A percentile compares a stretch with the other conserved stretches of the same genome.
phyloP scores from a whole-genome alignment of 2,329 filamentous ascomycete species.

The Paramyrothecium sp. region DNA sequence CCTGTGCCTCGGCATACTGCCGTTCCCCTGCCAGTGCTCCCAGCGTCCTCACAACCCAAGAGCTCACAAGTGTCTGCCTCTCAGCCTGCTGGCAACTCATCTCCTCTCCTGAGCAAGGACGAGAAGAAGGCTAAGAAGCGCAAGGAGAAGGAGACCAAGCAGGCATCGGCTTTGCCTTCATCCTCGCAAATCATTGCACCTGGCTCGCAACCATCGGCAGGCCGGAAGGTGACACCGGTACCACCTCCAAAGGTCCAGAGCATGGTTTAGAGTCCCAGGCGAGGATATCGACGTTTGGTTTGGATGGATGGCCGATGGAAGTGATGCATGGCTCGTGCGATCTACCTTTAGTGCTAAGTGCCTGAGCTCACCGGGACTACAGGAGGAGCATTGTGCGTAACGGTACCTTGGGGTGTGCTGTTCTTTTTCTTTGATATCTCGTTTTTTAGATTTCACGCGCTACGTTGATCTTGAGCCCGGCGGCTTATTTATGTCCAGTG shows the following conservation, averaged over 20 bases:
- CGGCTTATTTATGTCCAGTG: background rate
- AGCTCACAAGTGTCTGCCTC: conserved; percentile 20
- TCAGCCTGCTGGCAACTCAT: conserved; percentile 8
- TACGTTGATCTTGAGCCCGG: background rate
- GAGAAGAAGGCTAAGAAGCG: conserved; percentile 27
- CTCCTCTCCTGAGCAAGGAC: conserved; percentile 19
- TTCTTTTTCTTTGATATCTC: background rate
- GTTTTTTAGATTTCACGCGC: background rate
- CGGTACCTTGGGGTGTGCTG: background rate
- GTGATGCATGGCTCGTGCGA: background rate
- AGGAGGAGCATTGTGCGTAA: background rate
- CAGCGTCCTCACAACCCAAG: conserved; percentile 24
- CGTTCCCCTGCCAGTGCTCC: conserved; percentile 34
- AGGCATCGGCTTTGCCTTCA: conserved; percentile 8
- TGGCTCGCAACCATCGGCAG: conserved; percentile 12
- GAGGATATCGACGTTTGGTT: background rate
- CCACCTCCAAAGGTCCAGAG: conserved; percentile 17
- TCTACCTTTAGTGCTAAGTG: background rate
- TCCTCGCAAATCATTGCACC: conserved; percentile 14
- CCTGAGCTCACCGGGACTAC: background rate
- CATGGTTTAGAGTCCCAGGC: conserved; percentile 18
- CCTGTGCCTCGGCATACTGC: conserved; percentile 24
- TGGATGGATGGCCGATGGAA: too few species aligned
- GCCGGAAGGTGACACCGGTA: conserved; percentile 23
- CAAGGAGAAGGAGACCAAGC: conserved; percentile 23